These are phyloP conservation scores for Paramecium pentaurelia DNA, from an alignment of 73 alveolate species.

Conservation along the genomic window DNA sequence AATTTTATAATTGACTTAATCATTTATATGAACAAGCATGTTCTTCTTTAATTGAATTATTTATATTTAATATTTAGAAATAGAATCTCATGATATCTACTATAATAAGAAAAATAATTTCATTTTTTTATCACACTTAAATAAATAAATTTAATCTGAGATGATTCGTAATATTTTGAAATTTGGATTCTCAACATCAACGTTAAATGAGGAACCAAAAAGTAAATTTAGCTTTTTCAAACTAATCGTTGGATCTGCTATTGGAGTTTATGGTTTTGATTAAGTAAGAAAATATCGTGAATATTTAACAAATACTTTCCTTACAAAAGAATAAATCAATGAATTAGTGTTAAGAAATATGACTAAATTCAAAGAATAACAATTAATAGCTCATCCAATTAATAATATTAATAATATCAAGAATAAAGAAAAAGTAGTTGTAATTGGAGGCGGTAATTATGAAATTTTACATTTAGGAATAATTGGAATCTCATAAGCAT, in stretches of 20 bases:
- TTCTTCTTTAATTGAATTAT: not conserved
- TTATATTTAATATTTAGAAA: too few species aligned
- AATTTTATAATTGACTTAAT: not conserved
- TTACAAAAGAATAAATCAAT: not conserved
- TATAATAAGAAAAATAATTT: too few species aligned
- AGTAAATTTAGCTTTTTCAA: not conserved
- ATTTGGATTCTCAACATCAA: not conserved
- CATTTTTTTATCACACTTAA: not conserved
- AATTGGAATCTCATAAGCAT: conserved; percentile 33
- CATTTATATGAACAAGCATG: not conserved
- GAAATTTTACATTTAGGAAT: not conserved
- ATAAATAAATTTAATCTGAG: not conserved
- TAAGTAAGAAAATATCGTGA: not conserved
- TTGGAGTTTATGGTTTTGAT: not conserved
- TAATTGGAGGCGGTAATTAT: not conserved
- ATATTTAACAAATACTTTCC: not conserved
- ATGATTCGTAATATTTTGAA: not conserved
- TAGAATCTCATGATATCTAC: not conserved
- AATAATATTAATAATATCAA: not conserved
- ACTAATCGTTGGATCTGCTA: not conserved
- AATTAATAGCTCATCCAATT: not conserved
- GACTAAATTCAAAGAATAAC: not conserved
- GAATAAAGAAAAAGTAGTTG: not conserved
- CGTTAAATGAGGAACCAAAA: not conserved
- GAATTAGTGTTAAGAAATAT: not conserved